Evolutionary conservation across 2,329 filamentous ascomycete genomes (phyloP), one percentile per base, ranked within the genome.

Genomic region (Cladophialophora yegresii): DNA sequence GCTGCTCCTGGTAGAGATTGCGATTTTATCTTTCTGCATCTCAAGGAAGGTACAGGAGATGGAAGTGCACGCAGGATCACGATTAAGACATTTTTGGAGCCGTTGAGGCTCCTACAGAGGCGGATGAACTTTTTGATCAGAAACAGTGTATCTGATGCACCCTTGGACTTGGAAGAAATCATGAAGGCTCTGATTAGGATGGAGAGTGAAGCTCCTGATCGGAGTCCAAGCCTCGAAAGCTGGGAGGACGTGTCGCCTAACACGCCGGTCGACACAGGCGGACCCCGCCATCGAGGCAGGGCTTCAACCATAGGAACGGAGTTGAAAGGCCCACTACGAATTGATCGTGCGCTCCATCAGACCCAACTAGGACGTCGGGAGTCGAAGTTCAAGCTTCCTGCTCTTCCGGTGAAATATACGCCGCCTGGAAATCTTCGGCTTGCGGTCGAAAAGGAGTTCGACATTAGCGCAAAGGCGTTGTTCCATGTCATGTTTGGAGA

Each of bases 401-500:
- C 87, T 1, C 88, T 91, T 59, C 88, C 93, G 2, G 89, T 97
- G 2, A 80, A 90, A 10, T 97, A 93, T 74, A 89, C 92, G 63
- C 95, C 95, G 1, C 85, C 89, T 66, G 91, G 89, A 59, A 93
- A 96, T 85, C 86, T 88, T 58, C 83, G 85, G 68, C 84, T 89
- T 69, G 88, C 89, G 7, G 86, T 90, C 0, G 91, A 96, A 75
- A 87, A 90, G 66, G 85, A 92, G 69, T 96, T 96, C 75, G 90
- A 96, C 70, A 88, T 98, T 66, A 96, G 91, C 67, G 89, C 95
- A 54, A 98, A 99, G 76, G 92, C 91, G 0, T 87, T 96, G 63
- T 99, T 98, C 76, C 93, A 98, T 73, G 91, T 98, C 16, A 84
- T 99, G 58, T 99, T 98, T 76, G 95, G 95, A 43, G 95, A 99